A percentile compares a stretch with the other conserved stretches of the same genome.
These are phyloP conservation scores for Aspergillus floridensis DNA, from an alignment of 2,329 filamentous ascomycete species.

Conservation along the genomic window DNA sequence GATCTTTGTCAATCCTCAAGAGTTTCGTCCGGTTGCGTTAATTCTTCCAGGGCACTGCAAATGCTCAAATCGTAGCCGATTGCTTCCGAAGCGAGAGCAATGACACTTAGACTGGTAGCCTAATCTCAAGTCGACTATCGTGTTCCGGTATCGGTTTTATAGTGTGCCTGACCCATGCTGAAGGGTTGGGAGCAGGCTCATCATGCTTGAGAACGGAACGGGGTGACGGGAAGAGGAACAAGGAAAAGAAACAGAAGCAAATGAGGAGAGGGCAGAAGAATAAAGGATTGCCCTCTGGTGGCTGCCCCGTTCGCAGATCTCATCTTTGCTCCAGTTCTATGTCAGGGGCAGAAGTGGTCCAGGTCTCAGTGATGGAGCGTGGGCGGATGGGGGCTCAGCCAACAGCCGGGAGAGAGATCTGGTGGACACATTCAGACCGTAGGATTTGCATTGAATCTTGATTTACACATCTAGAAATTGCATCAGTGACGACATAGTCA, in stretches of 20 bases:
- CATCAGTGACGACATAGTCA: neutral
- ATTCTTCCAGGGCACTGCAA: too few species aligned
- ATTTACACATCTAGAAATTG: neutral
- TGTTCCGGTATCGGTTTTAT: neutral
- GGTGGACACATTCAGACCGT: neutral
- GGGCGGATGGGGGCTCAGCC: constrained; percentile 1
- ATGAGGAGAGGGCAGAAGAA: neutral
- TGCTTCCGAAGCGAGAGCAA: neutral
- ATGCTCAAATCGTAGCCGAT: neutral
- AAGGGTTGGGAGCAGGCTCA: neutral
- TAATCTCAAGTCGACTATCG: neutral
- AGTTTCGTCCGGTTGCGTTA: neutral
- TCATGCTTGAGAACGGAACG: neutral
- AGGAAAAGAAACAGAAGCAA: constrained; percentile 5
- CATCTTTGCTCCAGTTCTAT: constrained; percentile 16
- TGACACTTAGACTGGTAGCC: neutral
- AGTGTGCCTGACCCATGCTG: neutral
- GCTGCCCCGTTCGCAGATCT: constrained; percentile 18
- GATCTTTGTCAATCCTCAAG: neutral
- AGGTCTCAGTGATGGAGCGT: constrained; percentile 13
- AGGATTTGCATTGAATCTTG: neutral
- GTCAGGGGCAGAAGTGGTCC: constrained; percentile 17
- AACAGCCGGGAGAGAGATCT: constrained; percentile 5
- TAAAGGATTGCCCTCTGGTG: constrained; percentile 7
- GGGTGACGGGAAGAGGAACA: neutral